Percentiles rank a stretch among this genome's conserved stretches.
Evolutionary conservation across 2,329 filamentous ascomycete species (phyloP).

Genomic region (Alternaria sp.): DNA sequence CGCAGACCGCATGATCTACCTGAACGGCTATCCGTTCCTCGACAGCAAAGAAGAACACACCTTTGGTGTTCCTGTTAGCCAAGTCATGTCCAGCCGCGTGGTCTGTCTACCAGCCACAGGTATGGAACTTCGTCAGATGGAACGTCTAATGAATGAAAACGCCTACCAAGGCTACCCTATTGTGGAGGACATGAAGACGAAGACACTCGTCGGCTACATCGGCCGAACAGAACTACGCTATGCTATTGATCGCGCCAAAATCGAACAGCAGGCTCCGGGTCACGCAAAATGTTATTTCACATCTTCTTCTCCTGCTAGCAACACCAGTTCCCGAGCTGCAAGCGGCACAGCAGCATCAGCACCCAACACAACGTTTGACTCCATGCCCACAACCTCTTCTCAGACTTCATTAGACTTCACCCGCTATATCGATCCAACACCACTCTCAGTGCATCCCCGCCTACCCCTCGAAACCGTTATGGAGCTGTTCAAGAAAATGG

Average conservation of each 20-base stretch:
- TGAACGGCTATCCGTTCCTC: constrained; percentile 95
- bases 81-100: constrained; percentile 83
- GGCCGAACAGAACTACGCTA: constrained; percentile 91
- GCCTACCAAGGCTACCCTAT: constrained; percentile 94
- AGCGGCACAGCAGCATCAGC: constrained; percentile 4
- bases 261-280: constrained; percentile 66
- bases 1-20: constrained; percentile 98
- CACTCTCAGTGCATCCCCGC: constrained; percentile 88
- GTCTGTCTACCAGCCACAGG: constrained; percentile 78
- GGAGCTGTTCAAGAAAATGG: constrained; percentile 98
- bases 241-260: constrained; percentile 81
- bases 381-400: constrained; percentile 64
- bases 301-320: constrained; percentile 42
- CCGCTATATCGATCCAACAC: constrained; percentile 87
- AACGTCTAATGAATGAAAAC: constrained; percentile 78
- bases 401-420: constrained; percentile 76
- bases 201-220: constrained; percentile 86
- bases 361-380: constrained; percentile 65
- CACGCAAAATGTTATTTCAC: constrained; percentile 79
- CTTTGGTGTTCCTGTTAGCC: constrained; percentile 91
- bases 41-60: constrained; percentile 98
- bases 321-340: constrained; percentile 35
- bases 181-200: constrained; percentile 75
- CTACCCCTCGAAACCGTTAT: constrained; percentile 95
- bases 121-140: constrained; percentile 77